Conservation (phyloP, 345 rosid genomes). For the Sonneratia caseolaris region DNA sequence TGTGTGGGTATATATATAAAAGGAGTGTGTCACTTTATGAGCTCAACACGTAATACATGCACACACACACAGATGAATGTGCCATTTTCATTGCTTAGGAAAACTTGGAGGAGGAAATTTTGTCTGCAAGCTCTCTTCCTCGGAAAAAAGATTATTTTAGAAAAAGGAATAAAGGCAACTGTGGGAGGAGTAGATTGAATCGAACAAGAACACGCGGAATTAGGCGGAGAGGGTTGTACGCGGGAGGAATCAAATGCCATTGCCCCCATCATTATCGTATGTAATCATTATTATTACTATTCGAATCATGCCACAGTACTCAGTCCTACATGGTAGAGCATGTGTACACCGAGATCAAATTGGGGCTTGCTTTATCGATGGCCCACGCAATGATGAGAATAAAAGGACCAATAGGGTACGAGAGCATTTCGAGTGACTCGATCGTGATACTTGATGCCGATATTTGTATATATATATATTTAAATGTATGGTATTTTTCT, state of each 20-base stretch:
- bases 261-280: neutral
- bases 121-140: neutral
- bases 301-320: neutral
- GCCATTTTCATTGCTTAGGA: neutral
- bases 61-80: too few species aligned
- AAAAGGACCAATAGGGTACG: neutral
- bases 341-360: neutral
- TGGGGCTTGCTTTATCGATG: neutral
- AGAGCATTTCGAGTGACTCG: neutral
- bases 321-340: neutral
- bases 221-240: neutral
- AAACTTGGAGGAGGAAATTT: neutral
- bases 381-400: neutral
- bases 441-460: too few species aligned
- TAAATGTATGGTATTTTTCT: too few species aligned
- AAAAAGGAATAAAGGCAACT: too few species aligned
- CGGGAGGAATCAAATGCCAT: neutral
- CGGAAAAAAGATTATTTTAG: neutral
- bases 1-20: too few species aligned
- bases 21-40: neutral
- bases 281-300: neutral
- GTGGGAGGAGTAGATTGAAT: neutral
- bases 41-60: too few species aligned
- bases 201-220: neutral
- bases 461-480: too few species aligned